A percentile compares a stretch with the other conserved stretches of the same genome.
phyloP scores from a whole-genome alignment of 257 asterid species.

The Cinchona pubescens region DNA sequence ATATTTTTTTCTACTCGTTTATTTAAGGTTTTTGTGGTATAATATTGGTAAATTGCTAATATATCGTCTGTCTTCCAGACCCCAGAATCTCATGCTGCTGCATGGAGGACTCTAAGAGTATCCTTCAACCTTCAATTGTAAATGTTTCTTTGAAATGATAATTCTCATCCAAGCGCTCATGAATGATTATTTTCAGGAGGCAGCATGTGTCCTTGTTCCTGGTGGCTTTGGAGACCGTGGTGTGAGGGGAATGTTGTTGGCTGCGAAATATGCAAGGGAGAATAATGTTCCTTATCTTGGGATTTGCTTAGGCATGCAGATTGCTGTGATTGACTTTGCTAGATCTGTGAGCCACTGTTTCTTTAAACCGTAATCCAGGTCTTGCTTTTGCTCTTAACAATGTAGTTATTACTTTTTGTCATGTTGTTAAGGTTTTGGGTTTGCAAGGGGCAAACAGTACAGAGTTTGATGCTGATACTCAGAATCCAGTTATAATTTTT shows the following conservation, averaged over 20 bases:
- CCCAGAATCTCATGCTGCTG: slow-evolving; percentile 76
- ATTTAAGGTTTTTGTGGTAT: slow-evolving; percentile 5
- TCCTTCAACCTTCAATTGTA: not conserved
- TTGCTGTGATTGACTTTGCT: slow-evolving; percentile 86
- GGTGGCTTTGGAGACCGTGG: slow-evolving; percentile 99
- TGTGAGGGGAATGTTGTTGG: slow-evolving; percentile 89
- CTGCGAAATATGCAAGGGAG: slow-evolving; percentile 95
- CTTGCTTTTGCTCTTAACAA: slow-evolving; percentile 5
- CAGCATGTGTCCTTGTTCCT: slow-evolving; percentile 92
- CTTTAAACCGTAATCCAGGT: slow-evolving; percentile 1
- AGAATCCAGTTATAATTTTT: slow-evolving; percentile 77
- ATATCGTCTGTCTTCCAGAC: slow-evolving; percentile 45
- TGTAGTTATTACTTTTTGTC: slow-evolving; percentile 9
- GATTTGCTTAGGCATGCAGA: slow-evolving; percentile 98
- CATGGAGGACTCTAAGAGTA: slow-evolving; percentile 85
- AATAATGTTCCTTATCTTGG: slow-evolving; percentile 83
- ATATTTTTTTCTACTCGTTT: slow-evolving; percentile 7
- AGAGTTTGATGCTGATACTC: slow-evolving; percentile 71
- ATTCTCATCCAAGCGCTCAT: slow-evolving; percentile 7
- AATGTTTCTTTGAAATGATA: too few species aligned
- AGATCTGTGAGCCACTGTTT: slow-evolving; percentile 63
- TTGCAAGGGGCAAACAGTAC: slow-evolving; percentile 75
- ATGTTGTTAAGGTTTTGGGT: slow-evolving; percentile 52
- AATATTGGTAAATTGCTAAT: slow-evolving; percentile 12
- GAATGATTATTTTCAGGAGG: slow-evolving; percentile 46